Evolutionary conservation across 768 basidiomycete species (phyloP), one percentile per base, ranked within the genome.

Genomic region (Hortiboletus campestris): DNA sequence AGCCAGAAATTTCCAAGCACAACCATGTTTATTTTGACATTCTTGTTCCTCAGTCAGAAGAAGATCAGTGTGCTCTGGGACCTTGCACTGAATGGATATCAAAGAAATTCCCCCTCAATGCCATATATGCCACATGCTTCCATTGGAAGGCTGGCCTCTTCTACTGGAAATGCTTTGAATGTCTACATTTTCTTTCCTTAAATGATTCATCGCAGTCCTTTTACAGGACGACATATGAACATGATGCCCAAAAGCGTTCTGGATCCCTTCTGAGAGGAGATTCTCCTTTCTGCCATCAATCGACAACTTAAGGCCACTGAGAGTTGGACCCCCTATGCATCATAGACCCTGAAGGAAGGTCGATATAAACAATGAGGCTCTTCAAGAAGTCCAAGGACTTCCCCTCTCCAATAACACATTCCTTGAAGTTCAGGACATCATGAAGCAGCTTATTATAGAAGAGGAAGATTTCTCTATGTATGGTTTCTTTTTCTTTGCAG

Each of bases 11-110:
- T 3, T 7, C 17, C 0, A 59, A 60, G 16, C 46, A 63, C n/a
- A 63, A 63, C 4, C 62, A 63, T 20, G 29, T 59, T 6, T 63
- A 60, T 46, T 44, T 55, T 0, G 32, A 63, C 3, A 44, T 63
- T 17, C 45, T 54, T 3, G 11, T 61, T 0, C 53, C 53, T 2
- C 59, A 61, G 13, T 60, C 49, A 1, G 53, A 46, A 9, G 38
- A 31, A 0, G 36, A 62, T 36, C 35, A 44, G 4, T 3, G 2
- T 10, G 25, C 38, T 2, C 6, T 40, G 0, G 48, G 36, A 6
- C 0, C 0, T 3, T 12, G 9, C 0, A 59, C 45, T 0, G 48
- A 64, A 22, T 64, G 56, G 63, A 10, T 51, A 2, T 42, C 56
- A 1, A 58, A 53, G 14, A 45, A 31, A 2, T 51, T 64, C 7